A percentile compares a stretch with the other conserved stretches of the same genome.
phyloP scores from a whole-genome alignment of 371 early-diverging fungal species.

The Saksenaea vasiformis region DNA sequence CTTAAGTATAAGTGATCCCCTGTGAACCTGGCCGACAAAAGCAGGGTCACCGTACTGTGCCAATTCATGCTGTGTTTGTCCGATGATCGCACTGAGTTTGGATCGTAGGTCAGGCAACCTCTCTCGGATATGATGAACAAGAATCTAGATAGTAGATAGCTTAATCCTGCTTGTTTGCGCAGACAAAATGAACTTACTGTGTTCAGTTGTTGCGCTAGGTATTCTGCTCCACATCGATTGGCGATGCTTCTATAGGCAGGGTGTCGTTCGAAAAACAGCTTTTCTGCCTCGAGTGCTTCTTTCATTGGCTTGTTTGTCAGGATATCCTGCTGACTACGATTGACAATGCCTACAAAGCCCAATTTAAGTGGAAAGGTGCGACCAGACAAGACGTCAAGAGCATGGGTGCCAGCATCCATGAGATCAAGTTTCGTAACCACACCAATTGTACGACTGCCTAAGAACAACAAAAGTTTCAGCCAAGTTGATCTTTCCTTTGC shows the following conservation, averaged over 20 bases:
- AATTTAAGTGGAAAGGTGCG: conserved; percentile 78
- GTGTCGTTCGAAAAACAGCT: conserved; percentile 79
- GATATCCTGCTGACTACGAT: conserved; percentile 88
- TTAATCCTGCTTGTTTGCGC: not conserved
- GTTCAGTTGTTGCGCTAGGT: conserved; percentile 33
- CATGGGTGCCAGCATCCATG: conserved; percentile 93
- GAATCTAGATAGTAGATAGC: conserved; percentile 49
- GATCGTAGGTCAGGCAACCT: conserved; percentile 82
- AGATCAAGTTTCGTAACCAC: conserved; percentile 93
- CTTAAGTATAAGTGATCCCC: conserved; percentile 71
- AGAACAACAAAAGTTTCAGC: conserved; percentile 5
- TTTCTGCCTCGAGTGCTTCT: conserved; percentile 79
- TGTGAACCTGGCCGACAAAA: conserved; percentile 56
- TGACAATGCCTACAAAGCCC: conserved; percentile 90
- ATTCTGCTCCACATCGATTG: conserved; percentile 62
- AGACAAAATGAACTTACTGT: conserved; percentile 17
- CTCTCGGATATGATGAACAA: conserved; percentile 81
- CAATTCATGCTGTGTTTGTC: conserved; percentile 82
- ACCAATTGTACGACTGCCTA: conserved; percentile 78
- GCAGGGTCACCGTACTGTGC: conserved; percentile 71
- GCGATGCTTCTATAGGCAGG: conserved; percentile 84
- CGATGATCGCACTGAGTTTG: conserved; percentile 75
- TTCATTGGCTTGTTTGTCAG: conserved; percentile 75
- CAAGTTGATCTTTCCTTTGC: not conserved
- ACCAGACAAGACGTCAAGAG: conserved; percentile 83